Base-by-base conservation (phyloP, 345 rosid species). In the Balakata baccata region DNA sequence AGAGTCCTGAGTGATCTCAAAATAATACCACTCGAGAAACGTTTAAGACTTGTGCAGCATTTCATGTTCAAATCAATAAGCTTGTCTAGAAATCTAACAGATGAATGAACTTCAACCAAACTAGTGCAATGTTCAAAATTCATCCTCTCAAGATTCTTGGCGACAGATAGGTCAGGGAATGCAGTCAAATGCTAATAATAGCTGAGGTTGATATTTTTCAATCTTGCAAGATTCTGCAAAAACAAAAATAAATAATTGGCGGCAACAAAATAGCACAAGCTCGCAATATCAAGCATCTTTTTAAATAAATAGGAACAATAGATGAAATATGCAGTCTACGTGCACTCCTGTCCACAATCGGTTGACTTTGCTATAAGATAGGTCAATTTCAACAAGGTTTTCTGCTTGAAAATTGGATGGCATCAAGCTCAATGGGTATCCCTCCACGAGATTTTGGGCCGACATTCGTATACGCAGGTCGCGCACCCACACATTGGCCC, bases 1-100 rank as follows among this genome's bases (percentile, higher is more conserved):
- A 76, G 70, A 25, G 46, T 64, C 34, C 37, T 56, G n/a, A 76
- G 75, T 22, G 65, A 69, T 37, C 29, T 52, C 59, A 16, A 37
- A 1, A 16, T 45, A 14, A 7, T 13, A 18, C 16, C 37, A 11
- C 45, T 60, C 11, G 58, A 64, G 11, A 71, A 10, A 20, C 18
- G 13, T 4, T 13, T 4, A 47, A 71, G 56, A 22, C 66, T 46
- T 41, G 50, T 70, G 64, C 64, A 70, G 34, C 12, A 45, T 60
- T 14, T 59, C 45, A 71, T 10, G 34, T 47, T 29, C 38, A 59
- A 17, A 23, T 58, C 46, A 7, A 23, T 10, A 29, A 71, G 74
- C 14, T 60, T 47, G 10, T 59, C 43, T 6, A 60, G 58, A 56
- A 45, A 47, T 9, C 7, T 46, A 17, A 71, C 46, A 5, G 46